Evolutionary conservation across 805 yeast species (phyloP).

Genomic region (Saccharomycopsis guyanensis): DNA sequence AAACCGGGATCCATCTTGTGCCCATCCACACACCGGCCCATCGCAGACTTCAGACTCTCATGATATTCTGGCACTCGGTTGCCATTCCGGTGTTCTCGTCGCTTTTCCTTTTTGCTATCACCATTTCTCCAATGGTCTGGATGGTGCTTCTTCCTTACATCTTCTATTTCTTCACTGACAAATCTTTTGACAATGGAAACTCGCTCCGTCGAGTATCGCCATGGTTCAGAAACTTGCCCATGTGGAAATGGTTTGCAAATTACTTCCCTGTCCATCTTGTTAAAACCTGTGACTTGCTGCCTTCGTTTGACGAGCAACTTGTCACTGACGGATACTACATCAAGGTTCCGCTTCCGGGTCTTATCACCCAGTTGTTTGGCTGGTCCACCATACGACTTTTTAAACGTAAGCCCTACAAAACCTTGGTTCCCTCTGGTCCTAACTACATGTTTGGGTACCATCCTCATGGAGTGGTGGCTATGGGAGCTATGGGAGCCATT

Average conservation of each 20-base stretch:
- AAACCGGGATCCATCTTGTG: slow-evolving; percentile 30
- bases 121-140: slow-evolving; percentile 57
- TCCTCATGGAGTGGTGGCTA: slow-evolving; percentile 93
- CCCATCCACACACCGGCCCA: slow-evolving; percentile 48
- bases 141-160: slow-evolving; percentile 56
- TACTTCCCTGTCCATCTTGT: slow-evolving; percentile 76
- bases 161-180: slow-evolving; percentile 49
- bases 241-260: slow-evolving; percentile 67
- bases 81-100: slow-evolving; percentile 54
- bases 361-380: not conserved
- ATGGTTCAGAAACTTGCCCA: slow-evolving; percentile 44
- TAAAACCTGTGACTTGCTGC: slow-evolving; percentile 61
- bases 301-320: slow-evolving; percentile 49
- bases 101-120: slow-evolving; percentile 48
- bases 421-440: slow-evolving; percentile 41
- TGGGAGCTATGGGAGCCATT: slow-evolving; percentile 82
- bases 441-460: slow-evolving; percentile 86
- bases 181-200: slow-evolving; percentile 69
- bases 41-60: slow-evolving; percentile 58
- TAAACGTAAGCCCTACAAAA: slow-evolving; percentile 8
- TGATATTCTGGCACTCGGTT: slow-evolving; percentile 66
- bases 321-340: slow-evolving; percentile 22
- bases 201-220: slow-evolving; percentile 49
- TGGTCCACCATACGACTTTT: not conserved
- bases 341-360: slow-evolving; percentile 2